Evolutionary conservation across 148 eudicot genomes (phyloP).

Genomic region (Rhododendron kiyosumense): DNA sequence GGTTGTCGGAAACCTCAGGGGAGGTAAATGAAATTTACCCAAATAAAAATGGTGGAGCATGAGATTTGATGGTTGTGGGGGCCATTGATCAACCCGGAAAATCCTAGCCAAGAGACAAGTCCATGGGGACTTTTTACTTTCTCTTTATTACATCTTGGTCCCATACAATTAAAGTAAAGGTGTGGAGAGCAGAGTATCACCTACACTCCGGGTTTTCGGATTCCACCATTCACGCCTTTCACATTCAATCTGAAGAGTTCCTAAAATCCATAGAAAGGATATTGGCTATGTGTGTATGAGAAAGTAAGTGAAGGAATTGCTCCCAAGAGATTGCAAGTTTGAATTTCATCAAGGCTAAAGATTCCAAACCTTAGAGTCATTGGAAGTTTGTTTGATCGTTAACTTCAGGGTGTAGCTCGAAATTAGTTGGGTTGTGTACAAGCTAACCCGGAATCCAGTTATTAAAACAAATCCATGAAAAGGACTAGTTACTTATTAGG

Average conservation of each 20-base stretch:
- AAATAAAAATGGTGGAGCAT: background rate
- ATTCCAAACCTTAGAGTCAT: background rate
- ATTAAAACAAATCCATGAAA: background rate
- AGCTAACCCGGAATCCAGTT: too few relatives aligned
- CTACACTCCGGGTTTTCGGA: slow-evolving; percentile 1
- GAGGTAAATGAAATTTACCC: too few relatives aligned
- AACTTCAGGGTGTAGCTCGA: background rate
- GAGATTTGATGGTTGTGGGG: too few relatives aligned
- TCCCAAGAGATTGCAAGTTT: background rate
- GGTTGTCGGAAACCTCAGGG: too few relatives aligned
- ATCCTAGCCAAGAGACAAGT: background rate
- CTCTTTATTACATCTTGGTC: slow-evolving; percentile 2
- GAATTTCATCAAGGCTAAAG: too few relatives aligned
- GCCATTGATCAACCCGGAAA: background rate
- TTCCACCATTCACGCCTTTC: background rate
- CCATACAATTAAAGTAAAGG: slow-evolving; percentile 9
- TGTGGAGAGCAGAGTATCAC: background rate
- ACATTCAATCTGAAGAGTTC: background rate
- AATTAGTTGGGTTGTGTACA: background rate
- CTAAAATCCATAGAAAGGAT: background rate
- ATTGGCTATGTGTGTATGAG: background rate
- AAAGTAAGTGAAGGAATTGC: background rate
- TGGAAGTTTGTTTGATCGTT: too few relatives aligned
- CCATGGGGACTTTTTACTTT: background rate
- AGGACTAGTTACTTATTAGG: background rate